Percentiles rank a stretch among this genome's conserved stretches.
These are phyloP conservation scores for Nicotiana obtusifolia DNA, from an alignment of 257 asterid genomes.

Conservation along the genomic window DNA sequence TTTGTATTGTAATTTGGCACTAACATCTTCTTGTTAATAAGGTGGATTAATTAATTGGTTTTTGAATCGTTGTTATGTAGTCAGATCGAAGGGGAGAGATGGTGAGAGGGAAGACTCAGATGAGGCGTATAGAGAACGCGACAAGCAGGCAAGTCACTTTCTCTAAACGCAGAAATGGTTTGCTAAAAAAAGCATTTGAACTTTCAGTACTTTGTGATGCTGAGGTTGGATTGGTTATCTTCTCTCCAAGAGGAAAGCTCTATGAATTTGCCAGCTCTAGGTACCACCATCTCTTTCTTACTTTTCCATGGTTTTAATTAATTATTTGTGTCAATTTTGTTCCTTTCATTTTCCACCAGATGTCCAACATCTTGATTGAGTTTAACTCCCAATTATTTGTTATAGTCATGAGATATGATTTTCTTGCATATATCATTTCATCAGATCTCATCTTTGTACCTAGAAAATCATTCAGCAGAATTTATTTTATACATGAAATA, in stretches of 20 bases:
- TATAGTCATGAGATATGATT: neutral
- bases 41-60: no score
- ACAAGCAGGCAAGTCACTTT: slow-evolving; percentile 88
- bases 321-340: neutral
- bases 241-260: slow-evolving; percentile 80
- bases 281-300: slow-evolving; percentile 20
- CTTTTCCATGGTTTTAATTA: neutral
- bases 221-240: slow-evolving; percentile 64
- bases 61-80: no score
- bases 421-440: neutral
- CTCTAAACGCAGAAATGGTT: slow-evolving; percentile 84
- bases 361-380: neutral
- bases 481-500: neutral
- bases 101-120: slow-evolving; percentile 93
- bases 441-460: slow-evolving; percentile 8
- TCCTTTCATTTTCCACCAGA: neutral
- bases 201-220: slow-evolving; percentile 89
- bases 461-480: neutral
- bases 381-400: neutral
- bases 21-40: neutral
- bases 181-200: slow-evolving; percentile 76
- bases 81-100: slow-evolving; percentile 25
- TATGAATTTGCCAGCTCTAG: slow-evolving; percentile 71
- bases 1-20: neutral
- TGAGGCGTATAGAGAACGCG: slow-evolving; percentile 91